Evolutionary conservation across 768 basidiomycete genomes (phyloP), one percentile per base, ranked within the genome.

Genomic region (Cyclocybe cylindracea): DNA sequence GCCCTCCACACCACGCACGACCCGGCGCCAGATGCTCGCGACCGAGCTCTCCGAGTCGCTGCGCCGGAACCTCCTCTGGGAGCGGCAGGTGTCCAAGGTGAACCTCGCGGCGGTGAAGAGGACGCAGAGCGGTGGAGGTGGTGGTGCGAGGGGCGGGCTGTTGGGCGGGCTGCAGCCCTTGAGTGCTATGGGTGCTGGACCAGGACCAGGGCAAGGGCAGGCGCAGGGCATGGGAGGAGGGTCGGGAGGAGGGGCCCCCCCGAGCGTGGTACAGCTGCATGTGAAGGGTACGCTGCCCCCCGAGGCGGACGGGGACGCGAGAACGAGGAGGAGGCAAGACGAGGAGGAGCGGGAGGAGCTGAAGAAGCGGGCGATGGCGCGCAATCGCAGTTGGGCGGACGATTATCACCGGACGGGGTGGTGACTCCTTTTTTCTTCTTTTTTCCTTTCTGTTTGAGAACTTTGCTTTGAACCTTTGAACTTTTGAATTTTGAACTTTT

Each of bases 1-100:
- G 13, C 89, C 90, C 2, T 86, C 87, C 58, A 91, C 91, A 1
- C 94, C 94, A 0, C 84, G 89, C 34, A 92, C 94, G 39, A 94
- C 91, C 2, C 80, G 94, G 2, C 77, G 90, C 44, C 78, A 82
- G 58, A 95, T 95, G 90, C 76, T 95, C 41, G 77, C 85, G 49
- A 87, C 85, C 4, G 94, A 96, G 68, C 74, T 96, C 63, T 87
- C 88, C 32, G 94, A 96, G 69, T 88, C 86, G 52, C 70, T 96
- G 55, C 76, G 94, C 16, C 75, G 87, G 41, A 89, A 94, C 59
- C 65, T 94, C 50, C 69, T 94, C 5, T 92, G 91, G 91, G 89
- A 86, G 58, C 77, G 87, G 10, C 85, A 87, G 56, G 79, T 87
- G 19, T 76, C 69, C 56, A 82, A 82, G 64, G 74, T 71, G 11